phyloP scores from a whole-genome alignment of 225 moss, liverwort and hornwort species.

The Sphagnum contortum region DNA sequence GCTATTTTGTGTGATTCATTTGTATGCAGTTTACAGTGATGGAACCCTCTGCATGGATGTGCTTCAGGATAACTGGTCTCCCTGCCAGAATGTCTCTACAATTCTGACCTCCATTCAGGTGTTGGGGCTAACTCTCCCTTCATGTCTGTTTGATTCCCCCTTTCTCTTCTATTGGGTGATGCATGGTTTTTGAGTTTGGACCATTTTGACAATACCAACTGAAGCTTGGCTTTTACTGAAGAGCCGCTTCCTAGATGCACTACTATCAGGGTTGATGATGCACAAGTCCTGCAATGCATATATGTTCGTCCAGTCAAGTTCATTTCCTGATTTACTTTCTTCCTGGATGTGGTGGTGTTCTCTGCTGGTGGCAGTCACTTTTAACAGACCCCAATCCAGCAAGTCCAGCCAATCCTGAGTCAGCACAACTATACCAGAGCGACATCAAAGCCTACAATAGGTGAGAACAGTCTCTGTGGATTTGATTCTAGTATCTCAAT shows the following conservation, averaged over 20 bases:
- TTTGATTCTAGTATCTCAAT: too few species aligned
- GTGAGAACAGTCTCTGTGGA: conserved; percentile 3
- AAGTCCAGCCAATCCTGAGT: conserved; percentile 56
- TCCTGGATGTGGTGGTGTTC: background rate
- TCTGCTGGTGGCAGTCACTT: conserved; percentile 23
- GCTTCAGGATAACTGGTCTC: conserved; percentile 56
- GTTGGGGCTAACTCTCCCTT: background rate
- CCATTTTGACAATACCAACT: too few species aligned
- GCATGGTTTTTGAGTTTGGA: too few species aligned
- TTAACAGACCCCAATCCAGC: conserved; percentile 55
- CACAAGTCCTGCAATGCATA: background rate
- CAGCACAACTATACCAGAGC: conserved; percentile 46
- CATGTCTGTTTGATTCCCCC: background rate
- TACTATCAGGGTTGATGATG: background rate
- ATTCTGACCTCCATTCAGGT: conserved; percentile 56
- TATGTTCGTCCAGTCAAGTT: background rate
- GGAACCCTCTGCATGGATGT: conserved; percentile 61
- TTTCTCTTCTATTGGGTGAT: too few species aligned
- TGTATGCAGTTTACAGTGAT: conserved; percentile 46
- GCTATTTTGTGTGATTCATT: background rate
- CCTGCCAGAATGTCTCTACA: conserved; percentile 50
- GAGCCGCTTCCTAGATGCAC: too few species aligned
- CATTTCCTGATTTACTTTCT: background rate
- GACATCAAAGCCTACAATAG: conserved; percentile 44
- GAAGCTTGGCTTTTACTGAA: too few species aligned